Percentiles rank a stretch among this genome's conserved stretches.
phyloP scores from a whole-genome alignment of 2,329 filamentous ascomycete species.

The Hymenoscyphus linearis region DNA sequence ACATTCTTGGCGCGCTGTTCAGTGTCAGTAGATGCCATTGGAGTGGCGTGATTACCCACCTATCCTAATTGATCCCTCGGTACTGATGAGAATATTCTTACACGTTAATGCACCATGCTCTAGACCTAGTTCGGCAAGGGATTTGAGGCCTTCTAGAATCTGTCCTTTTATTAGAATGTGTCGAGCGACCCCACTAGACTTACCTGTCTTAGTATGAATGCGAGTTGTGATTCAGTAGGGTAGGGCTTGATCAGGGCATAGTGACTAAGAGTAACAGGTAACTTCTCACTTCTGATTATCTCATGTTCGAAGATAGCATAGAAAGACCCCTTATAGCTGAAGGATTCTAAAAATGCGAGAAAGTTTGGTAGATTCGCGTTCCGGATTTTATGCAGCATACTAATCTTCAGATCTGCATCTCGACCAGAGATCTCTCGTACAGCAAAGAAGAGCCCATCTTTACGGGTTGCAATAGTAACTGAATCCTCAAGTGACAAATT shows the following conservation, averaged over 20 bases:
- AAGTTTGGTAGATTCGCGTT: conserved; percentile 9
- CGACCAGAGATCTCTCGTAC: conserved; percentile 9
- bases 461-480: conserved; percentile 9
- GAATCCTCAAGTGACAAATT: conserved; percentile 10
- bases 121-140: conserved; percentile 6
- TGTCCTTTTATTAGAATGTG: conserved; percentile 3
- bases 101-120: conserved; percentile 10
- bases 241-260: conserved; percentile 7
- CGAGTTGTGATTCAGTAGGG: conserved; percentile 5
- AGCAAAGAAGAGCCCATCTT: conserved; percentile 10
- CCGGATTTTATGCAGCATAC: conserved; percentile 11
- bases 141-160: conserved; percentile 12
- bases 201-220: conserved; percentile 9
- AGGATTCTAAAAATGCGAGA: conserved; percentile 10
- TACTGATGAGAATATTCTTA: conserved; percentile 13
- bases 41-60: conserved; percentile 1
- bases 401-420: conserved; percentile 10
- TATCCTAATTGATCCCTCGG: conserved; percentile 12
- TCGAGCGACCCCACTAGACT: conserved; percentile 2
- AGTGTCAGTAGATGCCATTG: conserved; percentile 3
- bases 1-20: conserved; percentile 12
- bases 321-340: conserved; percentile 11
- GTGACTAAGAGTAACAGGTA: conserved; percentile 10
- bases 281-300: conserved; percentile 8
- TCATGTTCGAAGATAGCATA: conserved; percentile 16